Base-by-base conservation (phyloP, 129 eudicot species). In the Glebionis coronaria region DNA sequence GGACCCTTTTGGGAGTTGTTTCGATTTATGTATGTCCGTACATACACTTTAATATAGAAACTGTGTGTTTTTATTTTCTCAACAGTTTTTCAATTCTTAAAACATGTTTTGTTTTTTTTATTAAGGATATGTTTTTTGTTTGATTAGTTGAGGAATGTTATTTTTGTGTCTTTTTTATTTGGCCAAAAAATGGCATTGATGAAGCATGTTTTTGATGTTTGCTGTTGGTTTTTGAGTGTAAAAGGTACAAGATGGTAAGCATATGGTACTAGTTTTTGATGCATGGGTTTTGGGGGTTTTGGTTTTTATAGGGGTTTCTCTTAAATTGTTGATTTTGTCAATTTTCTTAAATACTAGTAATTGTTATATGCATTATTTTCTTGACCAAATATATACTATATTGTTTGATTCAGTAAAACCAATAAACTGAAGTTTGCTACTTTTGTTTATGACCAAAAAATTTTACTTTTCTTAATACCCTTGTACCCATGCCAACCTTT, bases 141-240 rank as follows among this genome's bases (percentile, higher is more conserved):
- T 59, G 82, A 78, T 78, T 58, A 50, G 77, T 72, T 65, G 69
- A 65, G 64, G 65, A 72, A 78, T 78, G 73, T 51, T 69, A 78
- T 66, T 40, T 65, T 67, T 59, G 74, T 72, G 78, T 54, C n/a
- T 50, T 13, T 70, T 57, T 70, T 57, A 53, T 65, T 67, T 52
- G 73, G 38, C 35, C 7, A 20, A 60, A 56, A 68, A 73, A 63
- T 35, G 74, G 47, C 78, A 68, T 63, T 69, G 69, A 54, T 72
- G 77, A 66, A 73, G 79, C 71, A 73, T 67, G 61, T 62, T 62
- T 31, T 31, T 31, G 38, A 31, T 31, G 38, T 31, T 35, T 35
- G 10, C 7, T 19, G 27, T 15, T 68, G 67, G 56, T 59, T 60
- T 19, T 18, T 31, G 63, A 45, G 77, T 68, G 59, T 13, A 63